Conservation (phyloP, 768 basidiomycete species). For the Ephemerocybe angulata region DNA sequence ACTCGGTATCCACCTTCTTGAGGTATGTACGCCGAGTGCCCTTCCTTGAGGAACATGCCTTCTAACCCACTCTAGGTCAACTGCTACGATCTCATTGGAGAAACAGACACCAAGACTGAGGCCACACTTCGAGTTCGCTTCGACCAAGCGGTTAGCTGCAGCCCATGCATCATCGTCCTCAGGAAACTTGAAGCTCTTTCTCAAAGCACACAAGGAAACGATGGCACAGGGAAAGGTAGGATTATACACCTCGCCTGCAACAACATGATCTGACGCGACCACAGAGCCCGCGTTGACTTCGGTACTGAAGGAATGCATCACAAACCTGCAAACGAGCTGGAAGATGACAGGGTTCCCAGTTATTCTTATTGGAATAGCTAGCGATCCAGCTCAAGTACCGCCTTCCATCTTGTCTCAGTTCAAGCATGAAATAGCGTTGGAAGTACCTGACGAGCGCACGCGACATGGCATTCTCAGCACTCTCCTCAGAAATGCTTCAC, state of each 20-base stretch:
- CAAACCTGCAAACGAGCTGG: slow-evolving; percentile 53
- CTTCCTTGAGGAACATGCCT: neutral
- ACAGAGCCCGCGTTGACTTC: slow-evolving; percentile 59
- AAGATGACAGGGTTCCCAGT: slow-evolving; percentile 64
- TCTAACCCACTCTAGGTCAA: slow-evolving; percentile 55
- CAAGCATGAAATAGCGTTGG: slow-evolving; percentile 79
- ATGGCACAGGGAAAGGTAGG: slow-evolving; percentile 56
- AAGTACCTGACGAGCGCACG: slow-evolving; percentile 78
- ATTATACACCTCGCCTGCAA: neutral
- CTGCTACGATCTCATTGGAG: slow-evolving; percentile 79
- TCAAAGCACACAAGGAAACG: slow-evolving; percentile 59
- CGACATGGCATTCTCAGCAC: slow-evolving; percentile 57
- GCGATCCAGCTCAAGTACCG: slow-evolving; percentile 63
- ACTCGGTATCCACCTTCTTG: slow-evolving; percentile 75
- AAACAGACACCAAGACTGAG: slow-evolving; percentile 72
- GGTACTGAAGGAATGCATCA: slow-evolving; percentile 61
- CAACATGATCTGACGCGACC: neutral
- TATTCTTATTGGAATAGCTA: slow-evolving; percentile 70
- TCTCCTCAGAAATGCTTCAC: slow-evolving; percentile 33
- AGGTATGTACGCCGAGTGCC: slow-evolving; percentile 42
- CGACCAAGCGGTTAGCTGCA: slow-evolving; percentile 71
- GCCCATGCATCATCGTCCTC: slow-evolving; percentile 82
- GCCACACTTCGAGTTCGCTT: slow-evolving; percentile 67
- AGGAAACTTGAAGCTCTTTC: slow-evolving; percentile 78
- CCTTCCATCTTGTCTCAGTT: slow-evolving; percentile 63